Percentiles rank a stretch among this genome's conserved stretches.
Conservation (phyloP, 805 yeast species). For the Maudiozyma bulderi region DNA sequence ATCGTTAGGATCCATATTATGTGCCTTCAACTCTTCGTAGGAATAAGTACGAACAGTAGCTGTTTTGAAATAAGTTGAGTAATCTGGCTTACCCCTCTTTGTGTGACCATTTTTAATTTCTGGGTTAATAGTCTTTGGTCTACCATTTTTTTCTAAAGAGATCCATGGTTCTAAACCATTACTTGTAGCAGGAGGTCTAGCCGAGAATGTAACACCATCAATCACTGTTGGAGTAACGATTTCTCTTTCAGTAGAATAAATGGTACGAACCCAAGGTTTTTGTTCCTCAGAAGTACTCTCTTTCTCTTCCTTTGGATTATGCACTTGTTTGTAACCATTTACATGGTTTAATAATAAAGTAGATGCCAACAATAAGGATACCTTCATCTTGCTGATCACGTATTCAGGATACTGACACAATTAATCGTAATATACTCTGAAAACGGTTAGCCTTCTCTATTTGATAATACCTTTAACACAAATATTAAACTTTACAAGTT, state of each 20-base stretch:
- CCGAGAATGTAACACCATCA: slow-evolving; percentile 46
- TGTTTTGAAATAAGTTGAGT: slow-evolving; percentile 68
- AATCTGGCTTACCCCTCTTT: slow-evolving; percentile 57
- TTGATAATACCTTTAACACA: too few relatives aligned
- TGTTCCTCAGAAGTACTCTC: slow-evolving; percentile 34
- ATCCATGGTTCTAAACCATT: slow-evolving; percentile 75
- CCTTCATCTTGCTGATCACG: neutral
- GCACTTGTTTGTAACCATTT: slow-evolving; percentile 19
- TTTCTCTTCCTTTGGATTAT: slow-evolving; percentile 29
- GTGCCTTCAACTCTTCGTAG: slow-evolving; percentile 61
- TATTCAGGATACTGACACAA: too few relatives aligned
- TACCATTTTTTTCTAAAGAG: slow-evolving; percentile 63
- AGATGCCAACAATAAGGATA: neutral
- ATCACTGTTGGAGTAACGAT: slow-evolving; percentile 62
- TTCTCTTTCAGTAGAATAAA: slow-evolving; percentile 45
- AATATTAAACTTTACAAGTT: too few relatives aligned
- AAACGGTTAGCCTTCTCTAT: too few relatives aligned
- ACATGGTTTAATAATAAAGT: neutral
- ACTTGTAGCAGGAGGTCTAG: slow-evolving; percentile 38
- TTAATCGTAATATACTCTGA: too few relatives aligned
- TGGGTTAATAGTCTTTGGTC: slow-evolving; percentile 72
- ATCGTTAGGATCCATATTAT: slow-evolving; percentile 58
- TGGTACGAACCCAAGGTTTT: slow-evolving; percentile 66
- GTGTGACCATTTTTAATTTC: slow-evolving; percentile 63
- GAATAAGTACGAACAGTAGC: slow-evolving; percentile 47